Evolutionary conservation across 108 stramenopile genomes (phyloP).

Genomic region (Pseudonitzschia multistriata): DNA sequence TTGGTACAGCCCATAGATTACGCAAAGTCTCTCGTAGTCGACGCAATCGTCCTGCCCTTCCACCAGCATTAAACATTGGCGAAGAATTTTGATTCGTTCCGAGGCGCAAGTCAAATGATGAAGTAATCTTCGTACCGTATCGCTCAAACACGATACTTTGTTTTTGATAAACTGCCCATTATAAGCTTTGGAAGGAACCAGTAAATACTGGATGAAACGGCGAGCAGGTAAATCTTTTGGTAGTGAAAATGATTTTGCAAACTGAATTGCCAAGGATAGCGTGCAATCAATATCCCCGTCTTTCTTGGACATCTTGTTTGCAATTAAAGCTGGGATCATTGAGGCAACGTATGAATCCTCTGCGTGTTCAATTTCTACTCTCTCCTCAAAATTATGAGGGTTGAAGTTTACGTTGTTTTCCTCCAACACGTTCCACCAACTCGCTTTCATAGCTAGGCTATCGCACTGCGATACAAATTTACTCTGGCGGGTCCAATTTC

Average conservation of each 20-base stretch:
- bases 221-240: slow-evolving; percentile 7
- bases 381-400: slow-evolving; percentile 43
- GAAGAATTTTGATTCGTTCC: slow-evolving; percentile 16
- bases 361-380: slow-evolving; percentile 10
- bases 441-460: slow-evolving; percentile 49
- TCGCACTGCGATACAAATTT: slow-evolving; percentile 75
- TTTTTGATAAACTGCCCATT: slow-evolving; percentile 26
- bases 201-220: slow-evolving; percentile 23
- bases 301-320: slow-evolving; percentile 15
- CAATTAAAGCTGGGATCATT: slow-evolving; percentile 37
- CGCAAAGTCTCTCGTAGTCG: slow-evolving; percentile 67
- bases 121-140: slow-evolving; percentile 33
- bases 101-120: slow-evolving; percentile 17
- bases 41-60: slow-evolving; percentile 18
- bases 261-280: slow-evolving; percentile 11
- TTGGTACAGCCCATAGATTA: slow-evolving; percentile 58
- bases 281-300: slow-evolving; percentile 9
- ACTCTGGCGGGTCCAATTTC: slow-evolving; percentile 62
- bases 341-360: slow-evolving; percentile 28
- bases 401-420: slow-evolving; percentile 58
- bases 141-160: slow-evolving; percentile 38
- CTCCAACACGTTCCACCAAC: slow-evolving; percentile 71
- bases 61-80: slow-evolving; percentile 17
- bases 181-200: not conserved
- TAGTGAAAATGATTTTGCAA: slow-evolving; percentile 22